Percentiles rank a stretch among this genome's conserved stretches.
These are phyloP conservation scores for Aspergillus nanangensis DNA, from an alignment of 495 filamentous ascomycete species.

Conservation along the genomic window DNA sequence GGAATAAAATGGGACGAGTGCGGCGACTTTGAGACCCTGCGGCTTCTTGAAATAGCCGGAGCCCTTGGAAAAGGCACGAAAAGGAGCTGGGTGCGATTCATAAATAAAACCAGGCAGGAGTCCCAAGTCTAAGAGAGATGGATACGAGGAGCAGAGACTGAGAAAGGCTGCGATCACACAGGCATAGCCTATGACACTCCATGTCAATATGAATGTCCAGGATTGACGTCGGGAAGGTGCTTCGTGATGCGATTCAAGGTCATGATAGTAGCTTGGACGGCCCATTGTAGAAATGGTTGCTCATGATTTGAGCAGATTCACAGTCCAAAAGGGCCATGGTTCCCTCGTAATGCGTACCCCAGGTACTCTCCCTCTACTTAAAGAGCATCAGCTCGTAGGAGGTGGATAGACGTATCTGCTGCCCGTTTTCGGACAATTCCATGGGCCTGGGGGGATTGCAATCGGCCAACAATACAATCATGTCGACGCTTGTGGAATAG, in stretches of 20 bases:
- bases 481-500: too few relatives aligned
- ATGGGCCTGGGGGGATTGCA: too few relatives aligned
- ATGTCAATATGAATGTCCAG: conserved; percentile 17
- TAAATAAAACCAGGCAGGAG: conserved; percentile 19
- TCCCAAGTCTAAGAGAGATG: conserved; percentile 18
- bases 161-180: conserved; percentile 17
- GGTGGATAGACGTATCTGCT: too few relatives aligned
- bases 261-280: conserved; percentile 1
- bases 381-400: too few relatives aligned
- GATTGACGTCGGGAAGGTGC: not conserved
- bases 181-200: conserved; percentile 23
- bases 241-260: conserved; percentile 6
- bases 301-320: not conserved
- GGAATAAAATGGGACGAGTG: conserved; percentile 45
- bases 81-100: conserved; percentile 19
- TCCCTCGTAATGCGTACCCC: too few relatives aligned
- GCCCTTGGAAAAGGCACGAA: conserved; percentile 27
- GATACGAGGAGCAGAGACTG: conserved; percentile 17
- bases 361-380: too few relatives aligned
- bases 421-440: too few relatives aligned
- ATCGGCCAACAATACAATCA: too few relatives aligned
- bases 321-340: not conserved
- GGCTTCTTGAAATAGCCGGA: conserved; percentile 37
- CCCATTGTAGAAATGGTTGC: conserved; percentile 19
- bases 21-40: conserved; percentile 39